Evolutionary conservation across 1,139 yeast species (phyloP), one percentile per base, ranked within the genome.

Genomic region (Debaryomyces coudertii): DNA sequence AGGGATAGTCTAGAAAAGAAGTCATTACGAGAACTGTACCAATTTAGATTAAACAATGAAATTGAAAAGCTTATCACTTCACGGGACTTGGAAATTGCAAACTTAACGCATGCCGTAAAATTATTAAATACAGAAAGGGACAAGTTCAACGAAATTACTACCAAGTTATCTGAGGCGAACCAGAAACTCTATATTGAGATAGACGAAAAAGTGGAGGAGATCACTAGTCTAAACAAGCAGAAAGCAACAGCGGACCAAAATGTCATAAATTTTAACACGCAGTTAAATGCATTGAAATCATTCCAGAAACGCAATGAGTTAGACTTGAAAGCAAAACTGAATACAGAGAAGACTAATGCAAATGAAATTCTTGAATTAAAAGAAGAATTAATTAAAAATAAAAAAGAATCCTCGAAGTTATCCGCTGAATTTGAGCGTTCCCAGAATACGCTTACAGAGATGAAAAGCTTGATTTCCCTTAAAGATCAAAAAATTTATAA

Each of bases 1-100:
- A 30, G 40, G 3, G 40, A 44, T 3, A 48, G 29, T 15, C 43
- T 45, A 4, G 62, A 58, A 35, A 51, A 48, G 36, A 50, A 47
- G n/a, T 44, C 56, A 29, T 40, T 60, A 34, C 63, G 61, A 35
- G 50, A 55, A 36, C 58, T 63, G 14, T 64, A 60, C 48, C 62
- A 66, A 8, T 62, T 60, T 53, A 62, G 63, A 39, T 59, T 68
- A 50, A 69, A 67, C 47, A 46, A 50, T 11, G 62, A 63, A 46
- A 57, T 71, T 42, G 75, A 71, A 49, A 56, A 51, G 31, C 48
- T 66, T 34, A 55, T 65, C 11, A 62, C 63, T 2, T 56, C 57
- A n/a, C 60, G 64, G 47, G 72, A 68, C 45, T 47, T 52, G 18
- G 54, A 55, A 42, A 60, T 62, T 33, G 48, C 55, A 22, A 43